Percentiles rank a stretch among this genome's conserved stretches.
Conservation (phyloP, 2,329 filamentous ascomycete species). For the Shiraia bambusicola region DNA sequence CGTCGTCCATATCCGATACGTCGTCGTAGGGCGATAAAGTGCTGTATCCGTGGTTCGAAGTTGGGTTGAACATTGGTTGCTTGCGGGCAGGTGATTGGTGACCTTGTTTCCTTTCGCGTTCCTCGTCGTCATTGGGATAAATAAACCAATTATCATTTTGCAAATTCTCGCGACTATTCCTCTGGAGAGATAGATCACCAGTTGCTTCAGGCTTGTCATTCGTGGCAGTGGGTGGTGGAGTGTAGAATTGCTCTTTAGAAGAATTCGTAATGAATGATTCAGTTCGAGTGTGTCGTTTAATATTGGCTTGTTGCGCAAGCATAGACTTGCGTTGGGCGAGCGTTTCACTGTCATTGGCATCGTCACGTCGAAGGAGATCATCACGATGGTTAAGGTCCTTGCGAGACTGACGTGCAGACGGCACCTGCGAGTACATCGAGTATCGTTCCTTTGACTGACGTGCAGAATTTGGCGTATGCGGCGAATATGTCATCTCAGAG, state of each 20-base stretch:
- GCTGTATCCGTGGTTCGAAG: slow-evolving; percentile 31
- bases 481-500: slow-evolving; percentile 56
- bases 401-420: slow-evolving; percentile 41
- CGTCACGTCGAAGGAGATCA: slow-evolving; percentile 30
- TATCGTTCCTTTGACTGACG: slow-evolving; percentile 54
- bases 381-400: slow-evolving; percentile 40
- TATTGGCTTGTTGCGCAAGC: slow-evolving; percentile 36
- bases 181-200: slow-evolving; percentile 34
- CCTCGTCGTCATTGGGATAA: slow-evolving; percentile 25
- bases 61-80: slow-evolving; percentile 28
- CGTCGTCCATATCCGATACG: slow-evolving; percentile 31
- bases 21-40: slow-evolving; percentile 30
- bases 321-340: slow-evolving; percentile 38
- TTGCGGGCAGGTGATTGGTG: slow-evolving; percentile 16
- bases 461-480: slow-evolving; percentile 53
- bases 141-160: slow-evolving; percentile 54
- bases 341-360: slow-evolving; percentile 30
- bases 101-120: slow-evolving; percentile 13
- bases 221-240: slow-evolving; percentile 24
- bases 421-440: slow-evolving; percentile 49
- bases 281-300: slow-evolving; percentile 33
- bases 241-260: slow-evolving; percentile 36
- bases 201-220: slow-evolving; percentile 15
- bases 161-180: slow-evolving; percentile 36
- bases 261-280: slow-evolving; percentile 31